These are phyloP conservation scores for Sherardia arvensis DNA, from an alignment of 257 asterid species.

Conservation along the genomic window DNA sequence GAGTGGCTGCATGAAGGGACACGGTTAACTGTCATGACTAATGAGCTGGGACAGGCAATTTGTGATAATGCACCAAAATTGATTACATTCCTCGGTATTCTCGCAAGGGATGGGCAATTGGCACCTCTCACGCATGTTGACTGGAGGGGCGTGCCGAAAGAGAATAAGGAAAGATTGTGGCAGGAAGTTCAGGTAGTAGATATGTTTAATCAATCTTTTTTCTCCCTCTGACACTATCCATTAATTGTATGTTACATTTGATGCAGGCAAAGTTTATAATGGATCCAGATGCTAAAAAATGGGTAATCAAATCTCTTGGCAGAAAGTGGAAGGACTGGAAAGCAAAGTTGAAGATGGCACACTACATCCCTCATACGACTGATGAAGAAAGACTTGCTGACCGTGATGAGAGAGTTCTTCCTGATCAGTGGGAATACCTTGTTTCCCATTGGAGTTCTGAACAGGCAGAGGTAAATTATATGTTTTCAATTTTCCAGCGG, in stretches of 20 bases:
- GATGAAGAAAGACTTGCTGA: slow-evolving; percentile 34
- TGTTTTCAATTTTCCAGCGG: background rate
- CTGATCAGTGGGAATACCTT: slow-evolving; percentile 37
- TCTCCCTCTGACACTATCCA: background rate
- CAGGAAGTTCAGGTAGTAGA: slow-evolving; percentile 25
- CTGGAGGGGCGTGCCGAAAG: slow-evolving; percentile 32
- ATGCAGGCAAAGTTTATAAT: slow-evolving; percentile 27
- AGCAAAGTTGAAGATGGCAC: slow-evolving; percentile 22
- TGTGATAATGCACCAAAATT: slow-evolving; percentile 27
- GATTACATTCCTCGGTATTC: slow-evolving; percentile 22
- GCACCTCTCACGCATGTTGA: slow-evolving; percentile 26
- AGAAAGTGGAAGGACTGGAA: slow-evolving; percentile 32
- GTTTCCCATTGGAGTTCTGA: slow-evolving; percentile 32
- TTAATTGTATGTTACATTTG: background rate
- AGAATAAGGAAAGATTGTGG: slow-evolving; percentile 29
- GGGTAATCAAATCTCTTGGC: slow-evolving; percentile 26
- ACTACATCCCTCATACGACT: slow-evolving; percentile 23
- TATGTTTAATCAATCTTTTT: slow-evolving; percentile 1
- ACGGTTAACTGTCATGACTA: slow-evolving; percentile 16
- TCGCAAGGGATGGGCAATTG: slow-evolving; percentile 28
- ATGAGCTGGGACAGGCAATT: slow-evolving; percentile 28
- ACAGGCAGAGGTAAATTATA: slow-evolving; percentile 21
- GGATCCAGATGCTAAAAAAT: slow-evolving; percentile 21
- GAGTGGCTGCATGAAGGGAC: slow-evolving; percentile 12
- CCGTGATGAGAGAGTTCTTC: slow-evolving; percentile 35